Base-by-base conservation (phyloP, 345 rosid species). In the Aquilaria yunnanensis region DNA sequence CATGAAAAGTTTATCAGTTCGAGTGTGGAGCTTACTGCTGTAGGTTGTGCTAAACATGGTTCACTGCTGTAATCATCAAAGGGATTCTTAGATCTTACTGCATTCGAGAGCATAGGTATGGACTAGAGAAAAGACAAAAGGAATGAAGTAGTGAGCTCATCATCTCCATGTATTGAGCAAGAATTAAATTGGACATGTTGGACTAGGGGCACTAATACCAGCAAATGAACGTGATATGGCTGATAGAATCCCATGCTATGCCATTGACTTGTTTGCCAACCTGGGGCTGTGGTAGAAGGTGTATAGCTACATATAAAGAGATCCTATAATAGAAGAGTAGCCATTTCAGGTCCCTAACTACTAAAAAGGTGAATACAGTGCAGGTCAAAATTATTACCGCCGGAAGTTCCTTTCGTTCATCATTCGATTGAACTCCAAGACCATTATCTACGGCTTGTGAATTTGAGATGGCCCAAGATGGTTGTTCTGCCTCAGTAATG, bases 321-420 rank as follows among this genome's bases (percentile, higher is more conserved):
- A 72, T 89, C 91, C 96, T 92, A 80, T 62, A 65, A 80, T 62
- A 65, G 56, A 70, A 59, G 63, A 57, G 45, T 64, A 57, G 59
- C 62, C 12, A 47, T 41, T 64, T 57, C 60, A 68, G 16, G 47
- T 23, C 30, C 46, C 56, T 59, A 67, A 53, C 54, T 70, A 46
- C 45, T 65, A 62, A 62, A 69, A 61, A 4, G 55, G 56, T 50
- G 11, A 29, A 29, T 34, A 56, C 10, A 61, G 46, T 13, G 32
- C 1, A 54, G 61, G 30, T 23, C 56, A 57, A 72, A 55, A 55
- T 41, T 64, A 69, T 68, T 69, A 89, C 96, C 70, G 56, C 75
- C 10, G 98, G 98, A 67, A 90, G 86, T 71, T 87, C 92, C 66
- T 60, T 74, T 78, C 98, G 80, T 68, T 62, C 72, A 62, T 31